Evolutionary conservation across 495 filamentous ascomycete genomes (phyloP).

Genomic region (Trichoderma erinaceum): DNA sequence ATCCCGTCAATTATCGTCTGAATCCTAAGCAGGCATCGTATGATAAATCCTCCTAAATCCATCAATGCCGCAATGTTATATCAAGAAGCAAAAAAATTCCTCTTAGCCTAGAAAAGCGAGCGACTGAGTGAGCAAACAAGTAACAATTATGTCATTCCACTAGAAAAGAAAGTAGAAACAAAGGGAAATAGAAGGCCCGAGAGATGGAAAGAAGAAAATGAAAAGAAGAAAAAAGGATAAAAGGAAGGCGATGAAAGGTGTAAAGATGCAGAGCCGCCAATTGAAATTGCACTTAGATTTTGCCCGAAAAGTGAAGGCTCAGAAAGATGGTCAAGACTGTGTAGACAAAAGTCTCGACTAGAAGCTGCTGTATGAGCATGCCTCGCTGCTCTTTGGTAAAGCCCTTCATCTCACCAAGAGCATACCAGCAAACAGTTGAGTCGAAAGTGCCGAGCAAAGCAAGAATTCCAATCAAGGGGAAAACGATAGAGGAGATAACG

Average conservation of each 20-base stretch:
- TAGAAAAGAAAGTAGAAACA: too few species aligned
- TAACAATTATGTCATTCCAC: too few species aligned
- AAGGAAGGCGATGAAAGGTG: background rate
- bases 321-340: background rate
- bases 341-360: background rate
- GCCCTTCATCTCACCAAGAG: constrained; percentile 4
- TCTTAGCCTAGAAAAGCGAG: constrained; percentile 3
- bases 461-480: background rate
- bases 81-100: background rate
- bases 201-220: background rate
- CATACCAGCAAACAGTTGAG: constrained; percentile 13
- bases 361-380: constrained; percentile 4
- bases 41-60: background rate
- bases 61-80: background rate
- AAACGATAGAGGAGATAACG: background rate
- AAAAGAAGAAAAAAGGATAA: background rate
- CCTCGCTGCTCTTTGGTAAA: constrained; percentile 14
- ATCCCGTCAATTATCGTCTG: background rate
- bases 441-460: constrained; percentile 13
- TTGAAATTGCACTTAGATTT: background rate
- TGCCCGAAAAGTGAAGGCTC: background rate
- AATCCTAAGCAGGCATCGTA: background rate
- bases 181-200: background rate
- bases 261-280: background rate
- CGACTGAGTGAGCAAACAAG: background rate